phyloP scores from a whole-genome alignment of 2,329 filamentous ascomycete species.

The Fusarium sp. region DNA sequence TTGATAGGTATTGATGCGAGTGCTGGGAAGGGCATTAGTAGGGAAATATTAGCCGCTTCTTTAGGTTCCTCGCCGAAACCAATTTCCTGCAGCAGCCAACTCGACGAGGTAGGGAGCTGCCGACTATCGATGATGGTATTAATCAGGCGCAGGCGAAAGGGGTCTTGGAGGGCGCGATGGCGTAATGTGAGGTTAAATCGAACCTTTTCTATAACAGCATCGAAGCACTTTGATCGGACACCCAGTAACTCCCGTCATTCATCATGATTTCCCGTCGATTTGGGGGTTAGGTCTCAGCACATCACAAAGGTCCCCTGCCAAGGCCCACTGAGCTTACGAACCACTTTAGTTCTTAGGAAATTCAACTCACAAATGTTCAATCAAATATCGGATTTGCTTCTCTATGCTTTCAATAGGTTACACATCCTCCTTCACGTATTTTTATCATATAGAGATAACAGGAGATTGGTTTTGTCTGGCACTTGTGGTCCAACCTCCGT shows the following conservation, averaged over 20 bases:
- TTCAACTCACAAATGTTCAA: background rate
- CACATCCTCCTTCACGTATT: slow-evolving; percentile 5
- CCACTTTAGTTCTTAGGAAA: background rate
- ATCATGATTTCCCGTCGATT: background rate
- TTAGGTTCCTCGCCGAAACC: too few species aligned
- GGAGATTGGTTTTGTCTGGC: slow-evolving; percentile 23
- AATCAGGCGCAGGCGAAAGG: too few species aligned
- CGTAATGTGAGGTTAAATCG: background rate
- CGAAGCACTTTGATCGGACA: background rate
- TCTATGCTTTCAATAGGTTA: slow-evolving; percentile 8
- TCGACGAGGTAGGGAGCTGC: too few species aligned
- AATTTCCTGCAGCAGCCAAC: too few species aligned
- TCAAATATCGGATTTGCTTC: slow-evolving; percentile 18
- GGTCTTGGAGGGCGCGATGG: too few species aligned
- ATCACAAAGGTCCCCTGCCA: background rate
- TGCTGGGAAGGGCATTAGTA: too few species aligned
- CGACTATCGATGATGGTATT: too few species aligned
- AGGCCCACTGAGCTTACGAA: background rate
- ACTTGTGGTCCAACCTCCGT: slow-evolving; percentile 13
- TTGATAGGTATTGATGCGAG: too few species aligned
- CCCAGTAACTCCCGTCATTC: background rate
- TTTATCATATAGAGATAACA: slow-evolving; percentile 16
- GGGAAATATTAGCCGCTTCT: too few species aligned
- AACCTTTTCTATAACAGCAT: background rate
- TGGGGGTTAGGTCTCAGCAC: background rate